A percentile compares a stretch with the other conserved stretches of the same genome.
Evolutionary conservation across 805 yeast genomes (phyloP).

Genomic region (Komagataella mondaviorum): DNA sequence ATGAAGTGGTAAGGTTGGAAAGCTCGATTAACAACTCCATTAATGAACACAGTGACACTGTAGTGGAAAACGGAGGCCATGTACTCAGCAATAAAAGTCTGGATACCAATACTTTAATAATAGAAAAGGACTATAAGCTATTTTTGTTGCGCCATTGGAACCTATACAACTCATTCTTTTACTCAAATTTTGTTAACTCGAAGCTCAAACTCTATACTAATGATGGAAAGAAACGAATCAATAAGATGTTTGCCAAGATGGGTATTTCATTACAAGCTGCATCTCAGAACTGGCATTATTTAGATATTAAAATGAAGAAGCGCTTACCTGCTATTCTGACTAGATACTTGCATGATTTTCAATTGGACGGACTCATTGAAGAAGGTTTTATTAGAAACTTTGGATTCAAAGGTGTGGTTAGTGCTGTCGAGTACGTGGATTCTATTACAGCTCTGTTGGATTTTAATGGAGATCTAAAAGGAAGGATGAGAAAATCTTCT

Average conservation of each 20-base stretch:
- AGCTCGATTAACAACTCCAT: constrained; percentile 16
- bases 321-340: constrained; percentile 56
- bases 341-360: constrained; percentile 61
- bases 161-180: constrained; percentile 77
- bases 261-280: constrained; percentile 87
- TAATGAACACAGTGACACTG: constrained; percentile 4
- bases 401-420: constrained; percentile 77
- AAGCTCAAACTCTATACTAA: constrained; percentile 83
- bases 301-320: constrained; percentile 69
- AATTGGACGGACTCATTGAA: constrained; percentile 67
- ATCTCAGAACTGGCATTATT: constrained; percentile 82
- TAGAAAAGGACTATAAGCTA: constrained; percentile 77
- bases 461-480: constrained; percentile 28
- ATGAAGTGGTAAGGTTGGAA: constrained; percentile 68
- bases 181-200: constrained; percentile 85
- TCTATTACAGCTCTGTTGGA: constrained; percentile 78
- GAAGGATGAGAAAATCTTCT: background rate
- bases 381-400: constrained; percentile 80
- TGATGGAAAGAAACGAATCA: constrained; percentile 75
- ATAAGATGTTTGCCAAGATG: constrained; percentile 91
- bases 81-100: constrained; percentile 11
- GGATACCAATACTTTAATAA: constrained; percentile 26
- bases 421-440: constrained; percentile 91
- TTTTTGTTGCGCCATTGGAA: constrained; percentile 90
- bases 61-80: constrained; percentile 8